Evolutionary conservation across 73 alveolate genomes (phyloP).

Genomic region (Tetrahymena elliotti): DNA sequence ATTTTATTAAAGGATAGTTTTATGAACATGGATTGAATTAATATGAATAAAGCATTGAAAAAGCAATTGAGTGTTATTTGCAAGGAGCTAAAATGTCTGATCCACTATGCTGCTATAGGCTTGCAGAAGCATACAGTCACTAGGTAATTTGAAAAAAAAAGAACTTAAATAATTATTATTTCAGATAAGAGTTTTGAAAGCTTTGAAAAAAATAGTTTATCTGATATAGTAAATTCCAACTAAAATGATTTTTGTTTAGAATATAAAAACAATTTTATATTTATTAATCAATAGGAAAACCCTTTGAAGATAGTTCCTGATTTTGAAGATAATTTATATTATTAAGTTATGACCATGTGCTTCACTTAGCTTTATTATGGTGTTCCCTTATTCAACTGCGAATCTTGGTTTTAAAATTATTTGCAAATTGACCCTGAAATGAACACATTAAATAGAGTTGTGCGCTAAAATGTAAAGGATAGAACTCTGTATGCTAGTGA

Average conservation of each 20-base stretch:
- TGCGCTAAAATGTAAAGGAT: neutral
- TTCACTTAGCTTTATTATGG: neutral
- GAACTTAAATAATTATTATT: too few species aligned
- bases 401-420: neutral
- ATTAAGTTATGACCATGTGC: neutral
- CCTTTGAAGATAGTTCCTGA: neutral
- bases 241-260: too few species aligned
- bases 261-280: too few species aligned
- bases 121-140: neutral
- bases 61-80: neutral
- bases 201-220: too few species aligned
- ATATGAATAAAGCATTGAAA: neutral
- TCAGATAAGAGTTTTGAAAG: neutral
- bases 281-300: neutral
- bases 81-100: neutral
- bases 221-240: too few species aligned
- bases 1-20: neutral
- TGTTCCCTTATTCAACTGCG: neutral
- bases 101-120: neutral
- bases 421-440: neutral
- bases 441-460: neutral
- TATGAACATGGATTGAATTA: neutral
- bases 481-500: neutral
- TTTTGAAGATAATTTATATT: neutral
- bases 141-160: neutral